Conservation (phyloP, 306 rosid genomes). For the Senna tora region DNA sequence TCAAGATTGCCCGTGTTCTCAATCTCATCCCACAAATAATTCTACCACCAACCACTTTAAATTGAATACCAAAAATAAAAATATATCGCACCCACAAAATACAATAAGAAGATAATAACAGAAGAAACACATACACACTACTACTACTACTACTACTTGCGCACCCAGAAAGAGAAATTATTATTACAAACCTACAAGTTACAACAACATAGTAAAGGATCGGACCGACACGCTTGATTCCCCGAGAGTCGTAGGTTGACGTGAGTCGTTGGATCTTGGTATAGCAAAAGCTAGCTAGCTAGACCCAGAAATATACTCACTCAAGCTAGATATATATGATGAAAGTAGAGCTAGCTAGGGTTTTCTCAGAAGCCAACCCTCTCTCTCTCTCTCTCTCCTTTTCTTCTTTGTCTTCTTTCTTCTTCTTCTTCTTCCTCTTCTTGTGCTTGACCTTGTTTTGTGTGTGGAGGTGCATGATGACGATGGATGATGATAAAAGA, state of each 20-base stretch:
- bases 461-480: conserved; percentile 36
- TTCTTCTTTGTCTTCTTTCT: conserved; percentile 32
- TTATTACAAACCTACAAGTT: neutral
- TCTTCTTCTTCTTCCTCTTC: conserved; percentile 29
- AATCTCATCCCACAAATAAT: neutral
- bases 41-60: conserved; percentile 23
- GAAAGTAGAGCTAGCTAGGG: conserved; percentile 46
- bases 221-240: conserved; percentile 99
- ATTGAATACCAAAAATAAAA: neutral
- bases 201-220: conserved; percentile 40
- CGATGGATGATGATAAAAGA: conserved; percentile 51
- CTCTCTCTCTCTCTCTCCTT: conserved; percentile 25
- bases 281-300: conserved; percentile 40
- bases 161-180: conserved; percentile 16
- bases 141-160: neutral
- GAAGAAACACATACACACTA: neutral
- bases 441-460: conserved; percentile 37
- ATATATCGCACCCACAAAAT: conserved; percentile 17
- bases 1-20: neutral
- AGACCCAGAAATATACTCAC: conserved; percentile 33
- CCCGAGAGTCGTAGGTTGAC: conserved; percentile 50
- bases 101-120: conserved; percentile 25
- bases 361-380: conserved; percentile 42
- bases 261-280: conserved; percentile 47
- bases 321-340: conserved; percentile 10